These are phyloP conservation scores for Neurospora sp. DNA, from an alignment of 495 filamentous ascomycete species.

Conservation along the genomic window DNA sequence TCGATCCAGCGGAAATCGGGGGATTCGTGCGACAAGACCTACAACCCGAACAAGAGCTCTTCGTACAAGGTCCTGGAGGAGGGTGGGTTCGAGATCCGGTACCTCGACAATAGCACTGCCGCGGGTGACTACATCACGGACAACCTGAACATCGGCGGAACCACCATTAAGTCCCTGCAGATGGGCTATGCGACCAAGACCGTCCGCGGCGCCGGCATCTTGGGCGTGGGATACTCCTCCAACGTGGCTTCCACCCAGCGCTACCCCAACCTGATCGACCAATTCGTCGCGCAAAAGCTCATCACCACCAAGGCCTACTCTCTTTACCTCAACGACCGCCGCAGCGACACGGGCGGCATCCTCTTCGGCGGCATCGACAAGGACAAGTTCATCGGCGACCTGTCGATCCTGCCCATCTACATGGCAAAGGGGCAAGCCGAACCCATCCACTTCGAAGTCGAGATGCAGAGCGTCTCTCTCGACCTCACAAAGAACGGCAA, in stretches of 20 bases:
- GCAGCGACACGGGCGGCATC: slow-evolving; percentile 62
- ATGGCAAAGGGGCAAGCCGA: slow-evolving; percentile 23
- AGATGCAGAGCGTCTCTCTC: slow-evolving; percentile 23
- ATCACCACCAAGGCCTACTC: slow-evolving; percentile 82
- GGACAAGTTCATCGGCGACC: slow-evolving; percentile 65
- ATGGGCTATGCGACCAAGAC: slow-evolving; percentile 73
- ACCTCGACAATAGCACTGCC: slow-evolving; percentile 53
- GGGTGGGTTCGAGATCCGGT: slow-evolving; percentile 67
- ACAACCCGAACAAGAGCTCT: slow-evolving; percentile 52
- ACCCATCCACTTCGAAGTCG: slow-evolving; percentile 31
- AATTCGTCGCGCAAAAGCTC: slow-evolving; percentile 55
- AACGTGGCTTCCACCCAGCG: slow-evolving; percentile 56
- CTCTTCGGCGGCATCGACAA: slow-evolving; percentile 89
- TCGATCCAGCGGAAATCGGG: slow-evolving; percentile 24
- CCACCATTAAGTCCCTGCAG: slow-evolving; percentile 56
- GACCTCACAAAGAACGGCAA: slow-evolving; percentile 23
- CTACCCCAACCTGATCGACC: slow-evolving; percentile 73
- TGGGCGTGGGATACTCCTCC: slow-evolving; percentile 74
- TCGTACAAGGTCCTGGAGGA: slow-evolving; percentile 55
- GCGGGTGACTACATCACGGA: slow-evolving; percentile 74
- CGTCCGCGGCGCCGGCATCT: slow-evolving; percentile 61
- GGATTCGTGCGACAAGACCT: slow-evolving; percentile 22
- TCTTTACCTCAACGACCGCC: slow-evolving; percentile 58
- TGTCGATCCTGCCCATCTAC: slow-evolving; percentile 60
- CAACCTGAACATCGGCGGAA: slow-evolving; percentile 56